Conservation (phyloP, 1,139 yeast species). For the Magnusiomyces tetraspermus region DNA sequence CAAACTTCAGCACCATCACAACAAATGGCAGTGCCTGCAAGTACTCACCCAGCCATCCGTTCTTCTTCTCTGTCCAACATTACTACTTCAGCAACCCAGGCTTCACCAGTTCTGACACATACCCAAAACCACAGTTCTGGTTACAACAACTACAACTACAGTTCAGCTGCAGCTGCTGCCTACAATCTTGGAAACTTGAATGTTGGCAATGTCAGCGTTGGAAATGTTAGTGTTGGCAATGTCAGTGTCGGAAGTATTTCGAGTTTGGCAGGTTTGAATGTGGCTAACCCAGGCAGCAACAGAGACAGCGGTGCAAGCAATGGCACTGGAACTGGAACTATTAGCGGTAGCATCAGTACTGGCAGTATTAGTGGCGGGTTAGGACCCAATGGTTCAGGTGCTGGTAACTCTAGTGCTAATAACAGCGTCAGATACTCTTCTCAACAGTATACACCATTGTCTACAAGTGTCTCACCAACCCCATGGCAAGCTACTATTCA, state of each 20-base stretch:
- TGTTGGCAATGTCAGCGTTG: background rate
- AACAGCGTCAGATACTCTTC: background rate
- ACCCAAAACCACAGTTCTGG: too few species aligned
- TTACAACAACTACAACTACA: too few species aligned
- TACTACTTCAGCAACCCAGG: too few species aligned
- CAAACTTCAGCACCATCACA: background rate
- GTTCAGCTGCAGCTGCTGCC: background rate
- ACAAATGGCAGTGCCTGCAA: too few species aligned
- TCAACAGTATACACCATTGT: background rate
- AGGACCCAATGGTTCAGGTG: background rate
- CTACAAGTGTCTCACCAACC: background rate
- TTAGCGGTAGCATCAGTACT: too few species aligned
- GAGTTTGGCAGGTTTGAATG: too few species aligned
- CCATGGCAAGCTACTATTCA: constrained; percentile 5
- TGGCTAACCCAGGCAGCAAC: too few species aligned
- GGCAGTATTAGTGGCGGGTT: background rate
- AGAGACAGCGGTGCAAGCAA: too few species aligned
- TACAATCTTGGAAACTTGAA: background rate
- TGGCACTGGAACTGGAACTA: too few species aligned
- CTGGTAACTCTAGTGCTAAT: background rate
- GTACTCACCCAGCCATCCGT: too few species aligned
- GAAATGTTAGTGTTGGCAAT: background rate
- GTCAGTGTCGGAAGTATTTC: background rate
- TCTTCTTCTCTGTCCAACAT: too few species aligned
- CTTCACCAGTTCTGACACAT: too few species aligned